Percentiles rank a stretch among this genome's conserved stretches.
These are phyloP conservation scores for Dothistroma septosporum DNA, from an alignment of 2,329 filamentous ascomycete species.

Conservation along the genomic window DNA sequence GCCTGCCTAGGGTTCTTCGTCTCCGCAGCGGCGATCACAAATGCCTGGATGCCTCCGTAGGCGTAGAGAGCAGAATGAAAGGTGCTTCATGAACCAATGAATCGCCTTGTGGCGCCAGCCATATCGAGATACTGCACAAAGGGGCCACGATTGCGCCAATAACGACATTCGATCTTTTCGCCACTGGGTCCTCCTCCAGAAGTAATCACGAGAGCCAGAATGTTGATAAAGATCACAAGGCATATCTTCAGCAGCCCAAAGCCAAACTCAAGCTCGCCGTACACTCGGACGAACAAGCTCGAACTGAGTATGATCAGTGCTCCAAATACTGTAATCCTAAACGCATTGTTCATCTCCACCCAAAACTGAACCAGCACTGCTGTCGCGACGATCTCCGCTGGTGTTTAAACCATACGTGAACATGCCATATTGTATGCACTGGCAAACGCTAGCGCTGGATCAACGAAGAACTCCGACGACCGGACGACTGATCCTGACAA, in stretches of 20 bases:
- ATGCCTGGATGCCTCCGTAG: constrained; percentile 59
- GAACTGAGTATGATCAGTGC: constrained; percentile 11
- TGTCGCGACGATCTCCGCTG: constrained; percentile 16
- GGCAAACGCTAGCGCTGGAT: constrained; percentile 15
- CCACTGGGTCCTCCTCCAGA: constrained; percentile 18
- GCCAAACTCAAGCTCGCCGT: constrained; percentile 21
- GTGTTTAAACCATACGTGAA: constrained; percentile 13
- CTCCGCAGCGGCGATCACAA: constrained; percentile 54
- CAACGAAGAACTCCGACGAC: constrained; percentile 18
- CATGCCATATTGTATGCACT: constrained; percentile 17
- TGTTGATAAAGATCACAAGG: constrained; percentile 22
- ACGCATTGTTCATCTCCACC: constrained; percentile 14
- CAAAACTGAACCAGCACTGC: constrained; percentile 15
- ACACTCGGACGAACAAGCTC: constrained; percentile 16
- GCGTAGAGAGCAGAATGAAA: constrained; percentile 33
- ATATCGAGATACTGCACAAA: constrained; percentile 19
- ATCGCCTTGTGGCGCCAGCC: constrained; percentile 14
- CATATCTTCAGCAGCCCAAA: constrained; percentile 22
- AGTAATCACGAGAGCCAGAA: constrained; percentile 22
- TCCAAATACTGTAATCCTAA: constrained; percentile 19
- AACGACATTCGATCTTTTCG: constrained; percentile 18
- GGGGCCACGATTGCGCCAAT: constrained; percentile 20
- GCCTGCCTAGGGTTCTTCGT: constrained; percentile 49
- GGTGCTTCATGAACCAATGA: constrained; percentile 18
- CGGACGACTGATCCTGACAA: constrained; percentile 14